These are phyloP conservation scores for Myrica gale DNA, from an alignment of 306 rosid species.

Conservation along the genomic window DNA sequence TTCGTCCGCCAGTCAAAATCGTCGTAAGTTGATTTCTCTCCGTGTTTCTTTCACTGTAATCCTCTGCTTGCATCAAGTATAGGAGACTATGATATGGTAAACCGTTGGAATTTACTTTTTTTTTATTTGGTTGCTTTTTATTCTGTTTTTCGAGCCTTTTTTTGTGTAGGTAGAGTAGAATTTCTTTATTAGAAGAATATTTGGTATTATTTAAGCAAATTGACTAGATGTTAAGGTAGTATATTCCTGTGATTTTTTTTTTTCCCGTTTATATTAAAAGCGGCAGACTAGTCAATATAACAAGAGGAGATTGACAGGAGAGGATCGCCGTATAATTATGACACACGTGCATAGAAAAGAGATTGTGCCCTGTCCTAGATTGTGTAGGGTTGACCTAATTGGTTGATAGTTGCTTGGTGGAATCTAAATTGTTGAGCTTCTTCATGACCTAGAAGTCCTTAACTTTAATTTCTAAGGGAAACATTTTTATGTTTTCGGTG, in stretches of 20 bases:
- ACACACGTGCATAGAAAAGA: neutral
- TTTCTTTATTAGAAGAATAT: neutral
- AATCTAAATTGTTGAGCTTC: neutral
- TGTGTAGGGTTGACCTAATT: neutral
- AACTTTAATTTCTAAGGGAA: neutral
- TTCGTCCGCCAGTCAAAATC: slow-evolving; percentile 26
- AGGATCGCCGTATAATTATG: too few relatives aligned
- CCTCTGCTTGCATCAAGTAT: neutral
- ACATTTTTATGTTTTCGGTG: neutral
- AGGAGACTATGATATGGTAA: slow-evolving; percentile 24
- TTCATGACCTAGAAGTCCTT: neutral
- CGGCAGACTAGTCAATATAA: too few relatives aligned
- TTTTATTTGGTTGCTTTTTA: neutral
- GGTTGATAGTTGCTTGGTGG: neutral
- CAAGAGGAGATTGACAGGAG: too few relatives aligned
- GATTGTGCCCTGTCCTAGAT: neutral
- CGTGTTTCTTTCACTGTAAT: neutral
- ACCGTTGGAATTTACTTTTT: neutral
- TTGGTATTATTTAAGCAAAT: neutral
- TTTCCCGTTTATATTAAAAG: too few relatives aligned
- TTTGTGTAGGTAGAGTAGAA: neutral
- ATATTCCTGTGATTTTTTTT: neutral
- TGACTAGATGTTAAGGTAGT: neutral
- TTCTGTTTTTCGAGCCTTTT: neutral
- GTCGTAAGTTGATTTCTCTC: slow-evolving; percentile 33